Evolutionary conservation across 2,329 filamentous ascomycete genomes (phyloP).

Genomic region (Xylariaceae sp.): DNA sequence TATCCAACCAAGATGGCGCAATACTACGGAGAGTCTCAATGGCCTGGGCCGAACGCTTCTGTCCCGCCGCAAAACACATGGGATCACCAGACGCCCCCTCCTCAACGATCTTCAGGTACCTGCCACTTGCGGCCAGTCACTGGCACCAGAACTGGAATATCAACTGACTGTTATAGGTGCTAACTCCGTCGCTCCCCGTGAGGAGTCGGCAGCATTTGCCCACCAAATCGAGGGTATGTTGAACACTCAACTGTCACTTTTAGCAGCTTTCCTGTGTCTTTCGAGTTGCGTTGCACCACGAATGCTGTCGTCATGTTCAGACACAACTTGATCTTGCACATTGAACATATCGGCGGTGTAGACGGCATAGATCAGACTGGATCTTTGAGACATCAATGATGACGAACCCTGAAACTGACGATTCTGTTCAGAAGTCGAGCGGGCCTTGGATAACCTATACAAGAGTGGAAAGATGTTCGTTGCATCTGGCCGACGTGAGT

Average conservation of each 20-base stretch:
- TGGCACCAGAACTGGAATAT: neutral
- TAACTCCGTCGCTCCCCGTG: conserved; percentile 66
- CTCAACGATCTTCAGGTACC: conserved; percentile 58
- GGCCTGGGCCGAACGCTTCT: conserved; percentile 38
- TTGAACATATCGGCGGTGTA: neutral
- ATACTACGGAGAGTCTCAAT: conserved; percentile 35
- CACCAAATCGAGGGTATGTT: conserved; percentile 85
- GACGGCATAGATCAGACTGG: neutral
- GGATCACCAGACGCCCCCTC: conserved; percentile 66
- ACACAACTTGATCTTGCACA: too few species aligned
- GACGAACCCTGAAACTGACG: conserved; percentile 25
- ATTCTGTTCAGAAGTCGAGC: conserved; percentile 72
- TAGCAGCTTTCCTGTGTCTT: neutral
- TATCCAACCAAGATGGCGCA: conserved; percentile 29
- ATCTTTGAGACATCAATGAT: neutral
- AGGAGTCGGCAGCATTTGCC: conserved; percentile 73
- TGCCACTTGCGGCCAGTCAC: neutral
- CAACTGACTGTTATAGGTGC: conserved; percentile 50
- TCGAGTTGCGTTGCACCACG: conserved; percentile 8
- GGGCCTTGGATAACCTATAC: conserved; percentile 88
- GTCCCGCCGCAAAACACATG: conserved; percentile 53
- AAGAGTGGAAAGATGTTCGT: conserved; percentile 95
- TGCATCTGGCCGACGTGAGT: conserved; percentile 72
- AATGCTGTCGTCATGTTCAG: neutral
- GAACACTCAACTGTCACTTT: conserved; percentile 3